Evolutionary conservation across 345 rosid species (phyloP), one percentile per base, ranked within the genome.

Genomic region (Chamaenerion angustifolium): DNA sequence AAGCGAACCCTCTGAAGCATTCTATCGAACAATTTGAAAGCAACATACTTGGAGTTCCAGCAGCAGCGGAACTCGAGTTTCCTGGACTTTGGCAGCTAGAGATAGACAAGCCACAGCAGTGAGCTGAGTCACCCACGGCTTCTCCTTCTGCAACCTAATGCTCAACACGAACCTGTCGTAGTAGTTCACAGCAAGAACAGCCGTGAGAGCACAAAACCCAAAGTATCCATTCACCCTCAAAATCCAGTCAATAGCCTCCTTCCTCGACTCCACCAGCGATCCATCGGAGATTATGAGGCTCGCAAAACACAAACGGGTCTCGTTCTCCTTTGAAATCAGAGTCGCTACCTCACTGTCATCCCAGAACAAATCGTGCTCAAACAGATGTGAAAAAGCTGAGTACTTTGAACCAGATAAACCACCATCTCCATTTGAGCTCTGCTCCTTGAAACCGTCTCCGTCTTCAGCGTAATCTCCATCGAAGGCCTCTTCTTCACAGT

Each of bases 51-150:
- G 61, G 23, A 57, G 46, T 43, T 49, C 61, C 45, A 42, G 16
- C 12, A 57, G 54, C 42, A 43, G 51, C 4, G 61, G 54, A 23
- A 48, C 54, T 11, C 23, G 48, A 40, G 19, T 57, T 23, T 57
- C 61, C 27, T 57, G 44, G 42, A 57, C 46, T 49, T 57, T 57
- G 12, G 61, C 61, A 21, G 61, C 61, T 11, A 57, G 15, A 48
- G 61, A 57, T 40, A 57, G 53, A 41, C 61, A 57, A 41, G 61
- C 17, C 18, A 57, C 61, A 14, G 61, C 61, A 42, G 25, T 23
- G 40, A 57, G 8, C 61, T 57, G 54, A 16, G 15, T 49, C 52
- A 23, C 42, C 61, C 61, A 57, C 7, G 61, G 54, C 54, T 48
- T 57, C 43, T 40, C 41, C 10, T 23, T 27, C 47, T 11, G 46